phyloP scores from a whole-genome alignment of 2,329 filamentous ascomycete species.

The Aspergillus neoniger region DNA sequence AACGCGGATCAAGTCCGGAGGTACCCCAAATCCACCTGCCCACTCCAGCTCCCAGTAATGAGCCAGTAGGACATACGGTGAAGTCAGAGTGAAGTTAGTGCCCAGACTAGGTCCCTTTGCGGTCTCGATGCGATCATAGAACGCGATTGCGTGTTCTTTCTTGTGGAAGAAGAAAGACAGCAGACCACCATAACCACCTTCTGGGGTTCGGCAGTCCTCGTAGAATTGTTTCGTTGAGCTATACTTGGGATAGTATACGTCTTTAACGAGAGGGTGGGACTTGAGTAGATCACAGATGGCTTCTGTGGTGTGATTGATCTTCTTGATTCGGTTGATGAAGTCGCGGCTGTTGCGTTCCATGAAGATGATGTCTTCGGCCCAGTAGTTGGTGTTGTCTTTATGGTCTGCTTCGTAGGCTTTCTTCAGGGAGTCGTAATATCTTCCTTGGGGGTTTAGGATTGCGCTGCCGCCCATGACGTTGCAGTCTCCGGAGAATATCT shows the following conservation, averaged over 20 bases:
- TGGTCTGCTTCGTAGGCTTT: background rate
- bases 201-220: background rate
- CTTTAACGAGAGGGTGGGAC: background rate
- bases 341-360: slow-evolving; percentile 4
- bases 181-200: slow-evolving; percentile 2
- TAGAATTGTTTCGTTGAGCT: background rate
- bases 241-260: slow-evolving; percentile 3
- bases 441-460: background rate
- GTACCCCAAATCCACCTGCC: slow-evolving; percentile 1
- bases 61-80: background rate
- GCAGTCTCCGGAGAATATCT: slow-evolving; percentile 6
- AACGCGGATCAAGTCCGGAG: slow-evolving; percentile 3
- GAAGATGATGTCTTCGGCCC: background rate
- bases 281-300: background rate
- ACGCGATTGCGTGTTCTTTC: background rate
- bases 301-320: background rate
- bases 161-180: background rate
- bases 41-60: slow-evolving; percentile 1
- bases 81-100: background rate
- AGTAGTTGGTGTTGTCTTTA: background rate
- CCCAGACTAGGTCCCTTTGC: slow-evolving; percentile 6
- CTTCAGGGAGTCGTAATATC: background rate
- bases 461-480: slow-evolving; percentile 10
- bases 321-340: background rate
- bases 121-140: slow-evolving; percentile 1